phyloP scores from a whole-genome alignment of 345 rosid species.

The Draba incana region DNA sequence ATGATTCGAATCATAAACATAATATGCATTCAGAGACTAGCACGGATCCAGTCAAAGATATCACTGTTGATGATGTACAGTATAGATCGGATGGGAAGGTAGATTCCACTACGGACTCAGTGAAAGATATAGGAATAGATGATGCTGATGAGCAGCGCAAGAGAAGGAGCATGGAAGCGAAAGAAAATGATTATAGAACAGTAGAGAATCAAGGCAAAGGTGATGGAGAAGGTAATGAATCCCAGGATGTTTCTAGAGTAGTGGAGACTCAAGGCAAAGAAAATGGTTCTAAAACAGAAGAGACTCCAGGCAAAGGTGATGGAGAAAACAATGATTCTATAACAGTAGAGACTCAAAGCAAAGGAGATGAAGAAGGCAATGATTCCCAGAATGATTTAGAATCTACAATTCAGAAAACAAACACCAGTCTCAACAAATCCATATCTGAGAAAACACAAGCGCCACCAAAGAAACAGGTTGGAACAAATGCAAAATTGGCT shows the following conservation, averaged over 20 bases:
- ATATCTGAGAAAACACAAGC: conserved; percentile 62
- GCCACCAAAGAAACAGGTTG: conserved; percentile 56
- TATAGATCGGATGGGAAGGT: conserved; percentile 58
- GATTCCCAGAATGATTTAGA: conserved; percentile 46
- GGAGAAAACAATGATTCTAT: conserved; percentile 48
- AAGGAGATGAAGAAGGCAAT: conserved; percentile 48
- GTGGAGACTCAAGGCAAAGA: conserved; percentile 12
- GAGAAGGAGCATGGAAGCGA: conserved; percentile 46
- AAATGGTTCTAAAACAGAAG: conserved; percentile 46
- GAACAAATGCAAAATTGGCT: conserved; percentile 48
- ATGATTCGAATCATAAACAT: conserved; percentile 60
- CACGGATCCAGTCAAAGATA: conserved; percentile 81
- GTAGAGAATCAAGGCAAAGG: conserved; percentile 51
- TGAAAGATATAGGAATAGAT: conserved; percentile 89
- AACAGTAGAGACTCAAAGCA: conserved; percentile 49
- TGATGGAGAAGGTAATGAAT: conserved; percentile 42
- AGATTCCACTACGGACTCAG: conserved; percentile 56
- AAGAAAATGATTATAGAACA: conserved; percentile 44
- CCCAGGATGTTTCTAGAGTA: no score
- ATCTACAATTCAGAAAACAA: conserved; percentile 44
- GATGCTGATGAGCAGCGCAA: conserved; percentile 53
- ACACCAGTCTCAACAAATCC: conserved; percentile 45
- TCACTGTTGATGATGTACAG: conserved; percentile 89
- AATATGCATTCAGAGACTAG: conserved; percentile 52
- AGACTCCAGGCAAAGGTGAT: conserved; percentile 49